A percentile compares a stretch with the other conserved stretches of the same genome.
Evolutionary conservation across 108 stramenopile genomes (phyloP).

Genomic region (Bacterosira constricta): DNA sequence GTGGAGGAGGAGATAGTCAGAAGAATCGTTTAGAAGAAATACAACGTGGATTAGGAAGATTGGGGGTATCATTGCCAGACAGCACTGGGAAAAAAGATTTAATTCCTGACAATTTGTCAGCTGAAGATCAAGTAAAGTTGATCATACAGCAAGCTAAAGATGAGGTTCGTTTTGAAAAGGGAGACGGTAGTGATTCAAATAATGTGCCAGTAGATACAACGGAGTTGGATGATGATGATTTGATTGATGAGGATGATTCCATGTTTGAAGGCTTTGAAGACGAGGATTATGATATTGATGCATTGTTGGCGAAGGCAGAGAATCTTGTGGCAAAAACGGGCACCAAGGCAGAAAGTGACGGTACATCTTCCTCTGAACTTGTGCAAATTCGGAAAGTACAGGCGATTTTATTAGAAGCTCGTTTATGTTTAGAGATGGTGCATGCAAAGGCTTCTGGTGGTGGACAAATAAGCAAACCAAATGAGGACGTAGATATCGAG

Average conservation of each 20-base stretch:
- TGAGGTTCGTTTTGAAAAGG: constrained; percentile 35
- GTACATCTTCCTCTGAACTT: not conserved
- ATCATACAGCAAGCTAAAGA: constrained; percentile 34
- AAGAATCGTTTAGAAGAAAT: constrained; percentile 27
- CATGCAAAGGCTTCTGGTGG: not conserved
- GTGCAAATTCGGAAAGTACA: constrained; percentile 26
- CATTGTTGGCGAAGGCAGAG: constrained; percentile 27
- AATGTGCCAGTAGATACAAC: not conserved
- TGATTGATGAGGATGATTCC: constrained; percentile 41
- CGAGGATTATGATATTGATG: constrained; percentile 31
- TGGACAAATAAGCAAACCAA: not conserved
- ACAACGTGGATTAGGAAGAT: constrained; percentile 23
- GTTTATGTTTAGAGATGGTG: constrained; percentile 26
- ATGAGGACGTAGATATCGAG: not conserved
- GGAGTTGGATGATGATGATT: not conserved
- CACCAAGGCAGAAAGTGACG: not conserved
- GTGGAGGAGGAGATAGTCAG: not conserved
- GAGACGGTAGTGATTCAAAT: not conserved
- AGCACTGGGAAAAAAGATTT: not conserved
- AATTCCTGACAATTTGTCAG: constrained; percentile 17
- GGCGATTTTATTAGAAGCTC: constrained; percentile 33
- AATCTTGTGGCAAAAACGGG: constrained; percentile 22
- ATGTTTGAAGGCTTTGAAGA: constrained; percentile 46
- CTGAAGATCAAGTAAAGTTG: constrained; percentile 37
- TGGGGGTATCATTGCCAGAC: constrained; percentile 36